Evolutionary conservation across 495 filamentous ascomycete species (phyloP), one percentile per base, ranked within the genome.

Genomic region (Xylaria acuta): DNA sequence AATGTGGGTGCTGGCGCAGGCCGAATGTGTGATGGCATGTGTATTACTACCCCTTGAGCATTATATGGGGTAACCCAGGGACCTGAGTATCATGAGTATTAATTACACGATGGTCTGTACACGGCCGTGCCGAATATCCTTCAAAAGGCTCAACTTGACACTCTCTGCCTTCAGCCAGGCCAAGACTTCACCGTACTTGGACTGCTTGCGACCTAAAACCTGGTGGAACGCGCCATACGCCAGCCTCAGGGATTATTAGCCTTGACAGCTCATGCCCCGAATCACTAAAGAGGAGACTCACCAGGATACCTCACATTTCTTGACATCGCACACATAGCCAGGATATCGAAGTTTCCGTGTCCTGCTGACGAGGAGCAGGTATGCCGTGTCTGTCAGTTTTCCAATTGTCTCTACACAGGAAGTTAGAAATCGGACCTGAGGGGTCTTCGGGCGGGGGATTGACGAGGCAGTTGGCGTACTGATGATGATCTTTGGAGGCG

Each of bases 251-350:
- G 20, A 59, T 69, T 41, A 49, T 69, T 34, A 69, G n/a, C 18
- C 1, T 34, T 16, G 58, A 43, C 45, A 53, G 60, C 32, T 59
- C 60, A 58, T 43, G 6, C 18, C n/a, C 22, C 22, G 20, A 3
- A 56, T 60, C 49, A 63, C 1, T 27, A 27, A 40, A 27, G 18
- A 27, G 34, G 34, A 78, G 34, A 80, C 85, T 76, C 79, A 91
- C 92, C 92, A 95, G 69, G 89, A 82, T 14, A 97, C 82, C 72
- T 97, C 92, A 53, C 75, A 73, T 73, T 86, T 88, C n/a, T 81
- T 87, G 6, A 94, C 85, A 8, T 79, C 81, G 73, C 91, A 94
- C 6, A 80, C 78, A 72, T 89, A 89, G 20, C 85, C 81, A 18
- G 83, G 83, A 72, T 86, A 85, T 67, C 85, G 80, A 68, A 80